Evolutionary conservation across 192 early-diverging fungal genomes (phyloP).

Genomic region (Paraglomus occultum): DNA sequence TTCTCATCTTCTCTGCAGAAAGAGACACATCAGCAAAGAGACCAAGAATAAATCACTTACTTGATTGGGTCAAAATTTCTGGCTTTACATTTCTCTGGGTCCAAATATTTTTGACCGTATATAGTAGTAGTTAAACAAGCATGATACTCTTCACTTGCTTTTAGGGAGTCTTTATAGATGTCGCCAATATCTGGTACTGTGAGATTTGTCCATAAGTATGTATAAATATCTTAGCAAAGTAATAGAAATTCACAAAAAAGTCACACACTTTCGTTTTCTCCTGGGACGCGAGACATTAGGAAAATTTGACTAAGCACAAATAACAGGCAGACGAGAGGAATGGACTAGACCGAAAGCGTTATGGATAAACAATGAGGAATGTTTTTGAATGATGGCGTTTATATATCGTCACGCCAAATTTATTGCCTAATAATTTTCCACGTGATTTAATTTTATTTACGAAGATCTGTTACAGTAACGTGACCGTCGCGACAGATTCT

Average conservation of each 20-base stretch:
- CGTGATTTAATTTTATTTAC: no score
- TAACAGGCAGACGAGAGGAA: no score
- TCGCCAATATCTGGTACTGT: slow-evolving; percentile 2
- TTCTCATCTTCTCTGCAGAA: background rate
- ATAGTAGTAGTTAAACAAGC: slow-evolving; percentile 20
- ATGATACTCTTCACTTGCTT: slow-evolving; percentile 12
- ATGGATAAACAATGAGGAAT: no score
- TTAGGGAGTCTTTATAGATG: background rate
- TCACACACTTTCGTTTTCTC: background rate
- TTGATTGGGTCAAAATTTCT: slow-evolving; percentile 5
- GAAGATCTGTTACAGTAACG: no score
- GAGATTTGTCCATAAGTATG: no score
- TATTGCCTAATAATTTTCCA: no score
- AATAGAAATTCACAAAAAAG: slow-evolving; percentile 20
- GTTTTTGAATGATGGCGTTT: no score
- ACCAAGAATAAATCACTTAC: background rate
- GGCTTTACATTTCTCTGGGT: slow-evolving; percentile 17
- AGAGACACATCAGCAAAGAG: background rate
- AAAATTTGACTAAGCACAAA: no score
- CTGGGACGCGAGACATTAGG: background rate
- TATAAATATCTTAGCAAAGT: slow-evolving; percentile 1
- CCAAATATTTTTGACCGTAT: slow-evolving; percentile 11
- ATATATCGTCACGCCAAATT: no score
- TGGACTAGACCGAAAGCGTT: no score
- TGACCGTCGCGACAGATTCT: no score